Base-by-base conservation (phyloP, 805 yeast genomes). In the Yamadazyma sp. region DNA sequence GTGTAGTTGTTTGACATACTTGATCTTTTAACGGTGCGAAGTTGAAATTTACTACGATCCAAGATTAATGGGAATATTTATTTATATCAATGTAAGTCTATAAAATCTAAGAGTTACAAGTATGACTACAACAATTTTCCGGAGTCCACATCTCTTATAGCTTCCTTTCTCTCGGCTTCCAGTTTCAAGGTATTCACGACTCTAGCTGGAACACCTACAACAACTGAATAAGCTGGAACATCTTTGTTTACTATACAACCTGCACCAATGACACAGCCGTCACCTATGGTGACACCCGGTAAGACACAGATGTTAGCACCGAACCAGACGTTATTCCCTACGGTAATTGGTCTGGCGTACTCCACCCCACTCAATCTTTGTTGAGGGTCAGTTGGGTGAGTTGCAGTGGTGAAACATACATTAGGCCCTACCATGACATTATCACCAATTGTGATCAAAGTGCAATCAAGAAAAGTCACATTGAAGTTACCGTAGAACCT, bases 291-390 rank as follows among this genome's bases (percentile, higher is more conserved):
- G 8, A 79, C 80, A 7, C 88, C 89, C 2, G 85, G 83, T 33
- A 81, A 55, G 7, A 83, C 67, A 1, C 62, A 60, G 11, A 61
- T 76, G 26, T 67, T 65, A 1, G 79, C 65, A 11, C 85, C 86
- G 26, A 82, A 60, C 91, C 89, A 82, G 7, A 79, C 84, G 42
- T 75, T 72, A 51, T 77, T 69, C 2, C 82, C 86, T 23, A 83
- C 76, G 2, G 52, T 61, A 20, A 83, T 70, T 5, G 83, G 81
- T 23, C 55, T 48, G 0, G 82, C 80, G 45, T 60, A 73, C 50
- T 82, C 89, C 3, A 60, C 57, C 2, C 69, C 75, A 2, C 48
- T 52, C 19, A 47, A 27, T 39, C 84, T 60, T 35, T 55, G 55
- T 9, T 55, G 40, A 0, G 78, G 72, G 36, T 76, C 80, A 5